A percentile compares a stretch with the other conserved stretches of the same genome.
Conservation (phyloP, 2,329 filamentous ascomycete species). For the Colletotrichum camelliae region DNA sequence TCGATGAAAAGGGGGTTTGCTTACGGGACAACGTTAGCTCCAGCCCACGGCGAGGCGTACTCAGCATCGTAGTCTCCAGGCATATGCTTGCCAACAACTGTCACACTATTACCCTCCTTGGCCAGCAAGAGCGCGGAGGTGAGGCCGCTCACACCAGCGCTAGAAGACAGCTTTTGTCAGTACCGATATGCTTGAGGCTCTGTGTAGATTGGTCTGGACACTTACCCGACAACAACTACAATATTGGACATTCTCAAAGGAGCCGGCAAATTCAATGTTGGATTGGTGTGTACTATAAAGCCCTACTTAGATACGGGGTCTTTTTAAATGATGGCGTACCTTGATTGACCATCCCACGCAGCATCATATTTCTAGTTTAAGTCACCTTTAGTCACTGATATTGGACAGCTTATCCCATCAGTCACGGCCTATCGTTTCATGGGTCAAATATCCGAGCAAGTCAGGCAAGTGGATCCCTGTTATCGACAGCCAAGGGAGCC, state of each 20-base stretch:
- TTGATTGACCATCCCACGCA: not conserved
- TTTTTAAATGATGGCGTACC: not conserved
- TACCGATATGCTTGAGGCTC: not conserved
- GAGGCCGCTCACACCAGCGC: constrained; percentile 56
- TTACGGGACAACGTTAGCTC: constrained; percentile 75
- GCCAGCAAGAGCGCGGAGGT: constrained; percentile 56
- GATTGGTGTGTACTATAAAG: not conserved
- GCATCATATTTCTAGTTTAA: not conserved
- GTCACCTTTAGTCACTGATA: not conserved
- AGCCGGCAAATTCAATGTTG: too few species aligned
- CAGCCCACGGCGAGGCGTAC: constrained; percentile 83
- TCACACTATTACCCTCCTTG: constrained; percentile 45
- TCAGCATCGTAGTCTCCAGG: constrained; percentile 85
- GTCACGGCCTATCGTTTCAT: not conserved
- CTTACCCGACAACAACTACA: not conserved
- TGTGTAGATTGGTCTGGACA: not conserved
- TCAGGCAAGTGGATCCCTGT: not conserved
- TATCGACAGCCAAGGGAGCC: not conserved
- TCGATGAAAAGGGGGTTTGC: constrained; percentile 30
- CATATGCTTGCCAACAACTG: constrained; percentile 73
- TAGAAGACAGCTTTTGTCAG: constrained; percentile 1
- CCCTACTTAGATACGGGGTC: not conserved
- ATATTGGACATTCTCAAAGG: not conserved
- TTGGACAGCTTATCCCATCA: not conserved
- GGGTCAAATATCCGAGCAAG: not conserved